phyloP scores from a whole-genome alignment of 192 early-diverging fungal species.

The Entomortierella beljakovae region DNA sequence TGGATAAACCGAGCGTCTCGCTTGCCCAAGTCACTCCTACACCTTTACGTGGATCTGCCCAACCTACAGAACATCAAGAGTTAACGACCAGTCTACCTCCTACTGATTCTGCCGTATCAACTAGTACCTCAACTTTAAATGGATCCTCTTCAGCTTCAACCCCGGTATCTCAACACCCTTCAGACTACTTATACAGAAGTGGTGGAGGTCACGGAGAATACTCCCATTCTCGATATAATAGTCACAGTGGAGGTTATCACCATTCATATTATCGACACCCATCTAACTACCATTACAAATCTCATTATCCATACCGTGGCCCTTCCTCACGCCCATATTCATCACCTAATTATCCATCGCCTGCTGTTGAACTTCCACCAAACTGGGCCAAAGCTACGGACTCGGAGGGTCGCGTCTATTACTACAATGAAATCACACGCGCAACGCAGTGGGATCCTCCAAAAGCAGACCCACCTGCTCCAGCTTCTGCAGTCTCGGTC shows the following conservation, averaged over 20 bases:
- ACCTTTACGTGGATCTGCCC: constrained; percentile 7
- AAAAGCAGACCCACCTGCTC: constrained; percentile 32
- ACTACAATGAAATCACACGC: constrained; percentile 64
- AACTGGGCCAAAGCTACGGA: constrained; percentile 61
- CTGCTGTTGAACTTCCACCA: constrained; percentile 52
- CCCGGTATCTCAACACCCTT: neutral
- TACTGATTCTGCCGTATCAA: neutral
- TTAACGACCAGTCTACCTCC: neutral
- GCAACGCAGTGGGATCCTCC: constrained; percentile 68
- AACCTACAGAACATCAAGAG: constrained; percentile 1
- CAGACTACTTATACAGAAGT: constrained; percentile 14
- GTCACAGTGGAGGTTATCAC: constrained; percentile 28
- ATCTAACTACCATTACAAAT: constrained; percentile 25
- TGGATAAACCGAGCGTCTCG: neutral
- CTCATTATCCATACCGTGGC: constrained; percentile 30
- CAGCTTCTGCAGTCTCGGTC: neutral
- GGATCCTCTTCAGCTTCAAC: neutral
- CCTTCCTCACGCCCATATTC: constrained; percentile 9
- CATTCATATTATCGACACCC: constrained; percentile 35
- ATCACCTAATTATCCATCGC: constrained; percentile 6
- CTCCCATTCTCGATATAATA: constrained; percentile 23
- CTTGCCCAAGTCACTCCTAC: constrained; percentile 5
- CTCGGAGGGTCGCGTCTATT: constrained; percentile 61
- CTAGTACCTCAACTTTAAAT: neutral
- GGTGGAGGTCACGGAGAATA: constrained; percentile 24